A percentile compares a stretch with the other conserved stretches of the same genome.
Evolutionary conservation across 306 rosid species (phyloP).

Genomic region (Lathyrus sativus): DNA sequence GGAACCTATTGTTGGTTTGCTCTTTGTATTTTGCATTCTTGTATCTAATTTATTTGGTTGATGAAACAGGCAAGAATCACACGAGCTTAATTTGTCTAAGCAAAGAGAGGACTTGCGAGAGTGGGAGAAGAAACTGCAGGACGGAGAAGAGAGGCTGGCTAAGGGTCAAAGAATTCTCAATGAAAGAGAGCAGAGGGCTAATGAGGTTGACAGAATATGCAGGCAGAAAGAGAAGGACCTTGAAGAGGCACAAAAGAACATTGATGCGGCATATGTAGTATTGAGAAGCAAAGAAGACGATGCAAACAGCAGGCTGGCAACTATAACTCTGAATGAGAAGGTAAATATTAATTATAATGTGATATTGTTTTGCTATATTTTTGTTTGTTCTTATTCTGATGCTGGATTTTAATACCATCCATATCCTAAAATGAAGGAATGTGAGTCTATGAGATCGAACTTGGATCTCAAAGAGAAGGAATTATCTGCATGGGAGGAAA

Average conservation of each 20-base stretch:
- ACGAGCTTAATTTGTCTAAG: constrained; percentile 65
- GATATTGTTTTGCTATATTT: constrained; percentile 4
- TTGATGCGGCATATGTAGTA: constrained; percentile 59
- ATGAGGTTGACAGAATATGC: constrained; percentile 71
- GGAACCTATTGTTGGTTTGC: not conserved
- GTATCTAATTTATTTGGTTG: constrained; percentile 33
- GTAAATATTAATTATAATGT: constrained; percentile 44
- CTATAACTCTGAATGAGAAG: constrained; percentile 74
- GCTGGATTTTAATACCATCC: constrained; percentile 31
- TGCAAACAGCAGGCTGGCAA: constrained; percentile 63
- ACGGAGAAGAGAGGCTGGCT: constrained; percentile 91
- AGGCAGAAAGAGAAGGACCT: constrained; percentile 85
- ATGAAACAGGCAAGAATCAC: constrained; percentile 65
- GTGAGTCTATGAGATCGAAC: constrained; percentile 53
- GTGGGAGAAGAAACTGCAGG: constrained; percentile 92
- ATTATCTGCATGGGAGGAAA: constrained; percentile 68
- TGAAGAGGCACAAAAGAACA: constrained; percentile 79
- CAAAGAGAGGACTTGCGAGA: constrained; percentile 87
- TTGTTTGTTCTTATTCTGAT: constrained; percentile 9
- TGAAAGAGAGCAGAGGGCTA: constrained; percentile 93
- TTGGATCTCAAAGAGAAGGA: constrained; percentile 80
- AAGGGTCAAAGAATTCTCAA: constrained; percentile 80
- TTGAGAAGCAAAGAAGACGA: constrained; percentile 85
- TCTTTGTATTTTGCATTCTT: constrained; percentile 11
- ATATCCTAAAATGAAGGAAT: constrained; percentile 63